Evolutionary conservation across 2,329 filamentous ascomycete species (phyloP).

Genomic region (Lasiodiplodia gonubiensis): DNA sequence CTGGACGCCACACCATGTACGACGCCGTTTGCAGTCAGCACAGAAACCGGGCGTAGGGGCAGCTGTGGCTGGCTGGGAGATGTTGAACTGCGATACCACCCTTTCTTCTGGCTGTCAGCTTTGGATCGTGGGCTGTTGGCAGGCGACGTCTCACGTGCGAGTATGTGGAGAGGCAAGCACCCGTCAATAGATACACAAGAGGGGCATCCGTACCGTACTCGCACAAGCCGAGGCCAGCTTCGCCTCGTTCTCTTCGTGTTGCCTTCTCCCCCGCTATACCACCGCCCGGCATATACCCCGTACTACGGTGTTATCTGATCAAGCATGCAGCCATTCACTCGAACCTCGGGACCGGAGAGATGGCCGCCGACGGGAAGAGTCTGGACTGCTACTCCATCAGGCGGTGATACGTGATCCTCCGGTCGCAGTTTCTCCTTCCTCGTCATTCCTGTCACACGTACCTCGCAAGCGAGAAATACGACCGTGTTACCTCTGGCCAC

Average conservation of each 20-base stretch:
- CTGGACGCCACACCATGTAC: slow-evolving; percentile 10
- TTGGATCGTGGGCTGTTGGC: neutral
- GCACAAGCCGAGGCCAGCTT: neutral
- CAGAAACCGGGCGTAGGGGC: neutral
- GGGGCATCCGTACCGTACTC: neutral
- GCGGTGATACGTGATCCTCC: neutral
- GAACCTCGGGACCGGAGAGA: neutral
- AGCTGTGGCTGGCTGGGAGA: neutral
- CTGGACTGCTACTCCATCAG: neutral
- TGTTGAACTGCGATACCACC: neutral
- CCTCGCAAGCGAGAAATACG: neutral
- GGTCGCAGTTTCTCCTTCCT: neutral
- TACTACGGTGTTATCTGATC: neutral
- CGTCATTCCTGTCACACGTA: neutral
- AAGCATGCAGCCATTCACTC: too few relatives aligned
- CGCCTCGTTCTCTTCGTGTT: neutral
- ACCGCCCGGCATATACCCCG: neutral
- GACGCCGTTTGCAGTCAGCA: slow-evolving; percentile 13
- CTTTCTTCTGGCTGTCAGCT: neutral
- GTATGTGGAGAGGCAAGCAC: neutral
- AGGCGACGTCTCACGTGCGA: neutral
- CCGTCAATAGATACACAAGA: slow-evolving; percentile 8
- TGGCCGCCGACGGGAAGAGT: neutral
- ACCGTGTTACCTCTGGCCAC: neutral
- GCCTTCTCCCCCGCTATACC: neutral